Evolutionary conservation across 78 protist genomes (phyloP), one percentile per base, ranked within the genome.

Genomic region (Acrasis kona): DNA sequence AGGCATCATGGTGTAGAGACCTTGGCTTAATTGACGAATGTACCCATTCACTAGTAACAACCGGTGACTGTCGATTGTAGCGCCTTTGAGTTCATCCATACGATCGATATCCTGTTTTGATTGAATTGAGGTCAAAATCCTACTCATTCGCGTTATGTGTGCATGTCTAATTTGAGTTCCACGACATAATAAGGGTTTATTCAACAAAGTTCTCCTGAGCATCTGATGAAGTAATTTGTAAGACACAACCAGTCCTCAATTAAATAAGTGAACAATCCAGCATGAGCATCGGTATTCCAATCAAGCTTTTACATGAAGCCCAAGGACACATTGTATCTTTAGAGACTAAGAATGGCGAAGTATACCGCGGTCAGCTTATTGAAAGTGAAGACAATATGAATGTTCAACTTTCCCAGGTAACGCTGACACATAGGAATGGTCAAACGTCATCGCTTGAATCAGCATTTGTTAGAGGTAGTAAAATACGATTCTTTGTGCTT

Each of bases 231-330:
- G n/a, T n/a, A n/a, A n/a, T n/a, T n/a, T n/a, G n/a, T n/a, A n/a
- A n/a, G n/a, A n/a, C n/a, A n/a, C n/a, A n/a, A n/a, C n/a, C n/a
- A n/a, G n/a, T n/a, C n/a, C n/a, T n/a, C n/a, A n/a, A n/a, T n/a
- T n/a, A n/a, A n/a, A n/a, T n/a, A n/a, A 42, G 61, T 42, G 35
- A 12, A 42, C 61, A 12, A 42, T 19, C 35, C 61, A 42, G 19
- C 40, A 67, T n/a, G 71, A 12, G 68, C 30, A 77, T 88, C 41
- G 86, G 88, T 37, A 42, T 88, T 0, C 95, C 95, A 9, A 39
- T 91, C 30, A 91, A 91, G 79, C 76, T 91, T 28, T 67, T 91
- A 5, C 95, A 91, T 72, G 95, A 91, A 34, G 79, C 91, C 7
- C 86, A 82, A 65, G 92, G 91, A 34, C 90, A 86, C 72, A 82